Evolutionary conservation across 495 filamentous ascomycete species (phyloP).

Genomic region (Cetradonia linearis): DNA sequence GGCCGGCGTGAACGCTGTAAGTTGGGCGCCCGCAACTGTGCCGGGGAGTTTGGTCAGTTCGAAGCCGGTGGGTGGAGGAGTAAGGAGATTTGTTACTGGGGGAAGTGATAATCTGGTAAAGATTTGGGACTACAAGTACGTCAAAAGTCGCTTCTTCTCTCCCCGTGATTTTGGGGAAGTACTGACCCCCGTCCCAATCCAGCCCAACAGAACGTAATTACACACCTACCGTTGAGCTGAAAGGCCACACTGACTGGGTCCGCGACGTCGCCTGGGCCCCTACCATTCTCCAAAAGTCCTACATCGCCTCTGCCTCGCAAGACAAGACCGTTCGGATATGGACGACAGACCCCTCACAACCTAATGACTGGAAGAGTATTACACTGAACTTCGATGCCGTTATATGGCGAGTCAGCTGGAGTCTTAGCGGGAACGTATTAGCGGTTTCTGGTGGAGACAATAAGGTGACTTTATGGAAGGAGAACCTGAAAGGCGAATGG

Average conservation of each 20-base stretch:
- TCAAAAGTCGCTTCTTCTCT: background rate
- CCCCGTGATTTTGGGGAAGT: background rate
- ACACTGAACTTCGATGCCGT: conserved; percentile 76
- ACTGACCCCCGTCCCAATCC: background rate
- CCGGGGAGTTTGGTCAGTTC: conserved; percentile 72
- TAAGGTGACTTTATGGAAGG: conserved; percentile 67
- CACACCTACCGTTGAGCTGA: conserved; percentile 42
- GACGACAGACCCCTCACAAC: conserved; percentile 59
- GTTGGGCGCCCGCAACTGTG: conserved; percentile 77
- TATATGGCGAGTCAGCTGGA: conserved; percentile 96
- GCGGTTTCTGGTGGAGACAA: conserved; percentile 93
- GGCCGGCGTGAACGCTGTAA: conserved; percentile 86
- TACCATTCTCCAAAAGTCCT: conserved; percentile 83
- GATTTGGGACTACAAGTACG: conserved; percentile 67
- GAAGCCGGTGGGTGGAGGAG: conserved; percentile 47
- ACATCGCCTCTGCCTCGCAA: conserved; percentile 90
- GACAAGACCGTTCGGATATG: conserved; percentile 96
- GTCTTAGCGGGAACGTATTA: conserved; percentile 90
- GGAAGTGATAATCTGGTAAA: conserved; percentile 87
- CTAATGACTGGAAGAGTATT: conserved; percentile 68
- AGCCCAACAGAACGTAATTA: conserved; percentile 46
- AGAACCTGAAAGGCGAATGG: conserved; percentile 62
- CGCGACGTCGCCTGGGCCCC: conserved; percentile 96
- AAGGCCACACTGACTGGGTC: conserved; percentile 93
- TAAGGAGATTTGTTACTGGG: conserved; percentile 80